A percentile compares a stretch with the other conserved stretches of the same genome.
Evolutionary conservation across 345 rosid species (phyloP).

Genomic region (Cardamine chenopodiifolia): DNA sequence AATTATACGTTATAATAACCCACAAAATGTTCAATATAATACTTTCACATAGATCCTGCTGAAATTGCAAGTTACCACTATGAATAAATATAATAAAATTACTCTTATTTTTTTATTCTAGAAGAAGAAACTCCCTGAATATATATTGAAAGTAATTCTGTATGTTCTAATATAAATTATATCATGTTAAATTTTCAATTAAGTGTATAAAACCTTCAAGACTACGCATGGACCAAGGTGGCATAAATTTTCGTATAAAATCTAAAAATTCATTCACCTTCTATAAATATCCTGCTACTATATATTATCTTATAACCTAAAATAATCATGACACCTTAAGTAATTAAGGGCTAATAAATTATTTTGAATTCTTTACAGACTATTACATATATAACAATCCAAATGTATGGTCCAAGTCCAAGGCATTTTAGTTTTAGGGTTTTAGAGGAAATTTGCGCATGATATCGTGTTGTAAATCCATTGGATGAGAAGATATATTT

Average conservation of each 20-base stretch:
- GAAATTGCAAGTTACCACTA: constrained; percentile 40
- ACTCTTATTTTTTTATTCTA: constrained; percentile 21
- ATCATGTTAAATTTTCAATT: background rate
- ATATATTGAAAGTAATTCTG: background rate
- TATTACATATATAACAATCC: background rate
- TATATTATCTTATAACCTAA: constrained; percentile 29
- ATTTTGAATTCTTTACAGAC: background rate
- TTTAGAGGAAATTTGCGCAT: constrained; percentile 20
- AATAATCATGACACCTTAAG: constrained; percentile 35
- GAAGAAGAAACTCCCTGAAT: constrained; percentile 30
- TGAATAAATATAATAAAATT: constrained; percentile 4
- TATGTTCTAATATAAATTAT: background rate
- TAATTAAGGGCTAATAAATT: constrained; percentile 19
- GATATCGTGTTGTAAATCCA: constrained; percentile 32
- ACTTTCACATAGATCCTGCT: constrained; percentile 41
- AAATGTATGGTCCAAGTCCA: constrained; percentile 34
- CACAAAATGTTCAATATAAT: constrained; percentile 29
- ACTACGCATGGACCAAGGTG: constrained; percentile 60
- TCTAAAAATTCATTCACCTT: background rate
- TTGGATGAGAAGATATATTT: constrained; percentile 26
- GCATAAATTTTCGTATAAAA: constrained; percentile 40
- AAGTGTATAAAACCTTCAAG: constrained; percentile 32
- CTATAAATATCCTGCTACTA: constrained; percentile 3
- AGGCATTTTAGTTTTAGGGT: constrained; percentile 36
- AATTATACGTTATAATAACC: constrained; percentile 43